phyloP scores from a whole-genome alignment of 1,139 yeast genomes.

The Casaregolazyma lundiana region DNA sequence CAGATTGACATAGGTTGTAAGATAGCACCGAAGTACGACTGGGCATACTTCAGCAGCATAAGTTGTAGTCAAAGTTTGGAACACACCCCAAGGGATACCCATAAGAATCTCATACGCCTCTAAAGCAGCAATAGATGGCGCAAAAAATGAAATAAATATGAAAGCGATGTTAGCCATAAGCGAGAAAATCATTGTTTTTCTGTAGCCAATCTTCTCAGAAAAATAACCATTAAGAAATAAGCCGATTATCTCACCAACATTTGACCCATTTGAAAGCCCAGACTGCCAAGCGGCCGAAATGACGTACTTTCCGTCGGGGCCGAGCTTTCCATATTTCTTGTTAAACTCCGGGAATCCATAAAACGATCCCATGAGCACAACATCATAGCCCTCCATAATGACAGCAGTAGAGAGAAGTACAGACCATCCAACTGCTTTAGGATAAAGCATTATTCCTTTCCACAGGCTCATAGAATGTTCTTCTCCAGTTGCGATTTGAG shows the following conservation, averaged over 20 bases:
- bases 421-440: constrained; percentile 42
- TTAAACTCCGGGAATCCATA: constrained; percentile 40
- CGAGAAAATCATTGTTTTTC: constrained; percentile 36
- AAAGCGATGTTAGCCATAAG: constrained; percentile 33
- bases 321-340: constrained; percentile 36
- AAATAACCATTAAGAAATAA: constrained; percentile 37
- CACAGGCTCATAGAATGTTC: constrained; percentile 14
- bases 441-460: constrained; percentile 39
- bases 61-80: constrained; percentile 40
- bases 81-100: constrained; percentile 46
- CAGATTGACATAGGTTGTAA: constrained; percentile 41
- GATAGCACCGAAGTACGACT: constrained; percentile 38
- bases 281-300: constrained; percentile 45
- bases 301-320: constrained; percentile 31
- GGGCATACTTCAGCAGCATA: constrained; percentile 48
- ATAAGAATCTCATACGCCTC: constrained; percentile 40
- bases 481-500: constrained; percentile 11
- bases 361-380: constrained; percentile 35
- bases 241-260: constrained; percentile 40
- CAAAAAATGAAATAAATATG: constrained; percentile 43
- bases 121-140: constrained; percentile 34
- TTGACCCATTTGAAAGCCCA: constrained; percentile 37
- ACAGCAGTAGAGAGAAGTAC: constrained; percentile 38
- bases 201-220: constrained; percentile 41
- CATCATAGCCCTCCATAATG: constrained; percentile 47